Base-by-base conservation (phyloP, 148 eudicot species). In the Vaccinium myrtillus region DNA sequence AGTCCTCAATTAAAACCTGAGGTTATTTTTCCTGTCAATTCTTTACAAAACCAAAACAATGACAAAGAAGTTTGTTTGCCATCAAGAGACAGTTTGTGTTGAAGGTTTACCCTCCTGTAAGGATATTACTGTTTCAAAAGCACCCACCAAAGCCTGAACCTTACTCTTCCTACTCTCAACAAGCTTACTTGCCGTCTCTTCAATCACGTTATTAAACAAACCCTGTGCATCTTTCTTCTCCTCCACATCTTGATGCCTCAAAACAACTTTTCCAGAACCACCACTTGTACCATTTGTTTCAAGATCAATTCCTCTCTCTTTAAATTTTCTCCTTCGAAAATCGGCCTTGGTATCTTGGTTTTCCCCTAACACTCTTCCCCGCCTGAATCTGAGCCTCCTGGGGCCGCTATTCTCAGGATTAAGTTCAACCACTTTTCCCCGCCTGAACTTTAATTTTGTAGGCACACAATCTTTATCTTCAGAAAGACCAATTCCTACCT, bases 61-160 rank as follows among this genome's bases (percentile, higher is more conserved):
- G 67, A 53, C 18, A 15, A 23, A 61, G 23, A 15, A 19, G 32
- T 74, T 77, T 59, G 7, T 49, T 4, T 54, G 21, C 79, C 61
- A 69, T 80, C 81, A 76, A 61, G 67, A 43, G n/a, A 50, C 84
- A 65, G 84, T 59, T 87, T 84, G 80, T 54, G 85, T 53, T 13
- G 90, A 48, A 53, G 91, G 89, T 84, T 91, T 91, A 77, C 87
- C 85, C 75, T 93, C 96, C 84, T 97, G 98, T 48, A 92, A 92
- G 23, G 97, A 95, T 65, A 97, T 92, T 18, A 95, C 99, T 0
- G 94, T 89, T 87, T 97, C 99, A 63, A 97, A 97, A 88, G 99
- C 99, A 25, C 99, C 99, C 84, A 97, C 99, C 88, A 97, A 86
- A 23, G 98, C 99, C 90, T 92, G 94, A 25, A 97, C 99, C 85